phyloP scores from a whole-genome alignment of 345 rosid genomes.

The Gossypium arboreum region DNA sequence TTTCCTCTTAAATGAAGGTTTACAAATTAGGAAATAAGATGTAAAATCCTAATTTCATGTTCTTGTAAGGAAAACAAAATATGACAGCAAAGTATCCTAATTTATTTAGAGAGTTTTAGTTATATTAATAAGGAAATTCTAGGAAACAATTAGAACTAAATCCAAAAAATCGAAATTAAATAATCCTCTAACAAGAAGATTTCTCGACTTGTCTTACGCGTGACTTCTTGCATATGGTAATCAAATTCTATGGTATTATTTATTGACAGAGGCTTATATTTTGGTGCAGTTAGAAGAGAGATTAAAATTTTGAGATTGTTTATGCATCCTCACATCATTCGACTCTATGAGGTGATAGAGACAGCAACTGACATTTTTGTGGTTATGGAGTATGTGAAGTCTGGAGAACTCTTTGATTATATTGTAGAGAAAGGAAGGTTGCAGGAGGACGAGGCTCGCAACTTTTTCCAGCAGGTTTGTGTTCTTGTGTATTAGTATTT shows the following conservation, averaged over 20 bases:
- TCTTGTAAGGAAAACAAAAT: no score
- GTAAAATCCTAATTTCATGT: no score
- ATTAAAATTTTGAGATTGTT: slow-evolving; percentile 83
- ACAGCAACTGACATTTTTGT: slow-evolving; percentile 73
- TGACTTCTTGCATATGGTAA: not conserved
- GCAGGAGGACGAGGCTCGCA: slow-evolving; percentile 93
- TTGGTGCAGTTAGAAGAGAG: slow-evolving; percentile 79
- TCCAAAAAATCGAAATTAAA: no score
- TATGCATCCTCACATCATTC: slow-evolving; percentile 93
- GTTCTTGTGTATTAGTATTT: slow-evolving; percentile 11
- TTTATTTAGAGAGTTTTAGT: no score
- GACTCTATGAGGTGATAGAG: slow-evolving; percentile 93
- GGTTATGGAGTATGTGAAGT: slow-evolving; percentile 89
- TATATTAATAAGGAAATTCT: no score
- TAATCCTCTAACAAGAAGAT: not conserved
- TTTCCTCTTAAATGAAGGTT: no score
- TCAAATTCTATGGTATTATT: not conserved
- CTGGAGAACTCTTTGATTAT: slow-evolving; percentile 95
- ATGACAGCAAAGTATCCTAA: no score
- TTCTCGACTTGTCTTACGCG: not conserved
- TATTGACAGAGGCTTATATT: not conserved
- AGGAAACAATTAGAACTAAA: no score
- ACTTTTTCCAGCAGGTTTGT: slow-evolving; percentile 86
- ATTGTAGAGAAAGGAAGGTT: slow-evolving; percentile 86
- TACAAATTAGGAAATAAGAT: no score